Conservation (phyloP, 345 rosid genomes). For the Garcia nutans region DNA sequence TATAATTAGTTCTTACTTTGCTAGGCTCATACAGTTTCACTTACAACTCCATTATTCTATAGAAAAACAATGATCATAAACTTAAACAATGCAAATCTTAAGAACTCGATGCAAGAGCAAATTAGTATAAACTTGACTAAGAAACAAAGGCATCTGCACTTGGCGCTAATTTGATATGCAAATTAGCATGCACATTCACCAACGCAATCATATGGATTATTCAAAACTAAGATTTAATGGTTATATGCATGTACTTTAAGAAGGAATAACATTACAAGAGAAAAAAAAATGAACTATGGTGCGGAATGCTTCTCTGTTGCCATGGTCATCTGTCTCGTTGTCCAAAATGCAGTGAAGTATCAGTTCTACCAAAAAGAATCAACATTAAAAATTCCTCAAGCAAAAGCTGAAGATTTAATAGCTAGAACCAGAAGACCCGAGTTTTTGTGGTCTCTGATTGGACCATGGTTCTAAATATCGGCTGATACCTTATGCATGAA, state of each 20-base stretch:
- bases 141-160: background rate
- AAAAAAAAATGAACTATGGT: background rate
- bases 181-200: no score
- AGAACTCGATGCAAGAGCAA: no score
- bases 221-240: background rate
- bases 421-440: background rate
- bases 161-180: no score
- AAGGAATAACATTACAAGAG: background rate
- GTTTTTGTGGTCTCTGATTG: background rate
- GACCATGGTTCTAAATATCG: no score
- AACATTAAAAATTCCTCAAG: background rate
- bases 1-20: no score
- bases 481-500: no score
- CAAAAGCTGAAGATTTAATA: background rate
- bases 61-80: no score
- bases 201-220: background rate
- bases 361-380: slow-evolving; percentile 57
- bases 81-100: no score
- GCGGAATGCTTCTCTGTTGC: slow-evolving; percentile 6
- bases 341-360: slow-evolving; percentile 80
- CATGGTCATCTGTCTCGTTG: slow-evolving; percentile 62
- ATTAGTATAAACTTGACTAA: no score
- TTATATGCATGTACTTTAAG: background rate
- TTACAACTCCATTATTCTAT: no score
- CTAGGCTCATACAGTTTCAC: no score